Conservation (phyloP, 345 rosid genomes). For the Citrus inodora region DNA sequence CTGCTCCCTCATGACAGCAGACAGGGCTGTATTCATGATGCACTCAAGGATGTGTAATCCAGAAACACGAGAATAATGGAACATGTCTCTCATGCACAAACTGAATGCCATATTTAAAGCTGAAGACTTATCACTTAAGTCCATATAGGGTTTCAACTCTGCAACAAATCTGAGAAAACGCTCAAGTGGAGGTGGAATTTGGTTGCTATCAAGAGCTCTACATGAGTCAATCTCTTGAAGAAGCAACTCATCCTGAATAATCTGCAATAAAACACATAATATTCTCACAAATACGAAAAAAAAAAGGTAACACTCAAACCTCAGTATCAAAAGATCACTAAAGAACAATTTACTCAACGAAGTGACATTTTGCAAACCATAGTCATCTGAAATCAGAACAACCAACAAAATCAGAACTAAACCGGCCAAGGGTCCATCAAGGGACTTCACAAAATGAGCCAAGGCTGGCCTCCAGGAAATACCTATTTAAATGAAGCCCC, state of each 20-base stretch:
- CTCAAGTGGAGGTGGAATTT: constrained; percentile 64
- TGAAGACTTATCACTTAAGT: constrained; percentile 34
- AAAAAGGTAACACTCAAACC: background rate
- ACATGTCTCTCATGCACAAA: constrained; percentile 77
- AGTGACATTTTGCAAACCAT: background rate
- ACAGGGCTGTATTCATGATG: constrained; percentile 68
- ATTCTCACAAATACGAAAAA: constrained; percentile 2
- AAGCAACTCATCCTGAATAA: constrained; percentile 69
- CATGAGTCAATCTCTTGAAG: constrained; percentile 51
- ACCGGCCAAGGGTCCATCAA: background rate
- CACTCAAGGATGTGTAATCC: constrained; percentile 80
- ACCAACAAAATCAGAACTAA: background rate
- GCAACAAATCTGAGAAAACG: constrained; percentile 48
- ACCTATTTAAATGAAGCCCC: background rate
- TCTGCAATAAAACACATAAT: constrained; percentile 40
- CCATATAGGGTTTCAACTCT: constrained; percentile 38
- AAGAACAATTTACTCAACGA: background rate
- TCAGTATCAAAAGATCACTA: background rate
- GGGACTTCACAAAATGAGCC: background rate
- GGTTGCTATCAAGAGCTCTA: constrained; percentile 48
- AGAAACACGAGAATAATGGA: constrained; percentile 87
- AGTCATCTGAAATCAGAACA: background rate
- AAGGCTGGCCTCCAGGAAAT: background rate
- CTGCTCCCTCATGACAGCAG: constrained; percentile 62
- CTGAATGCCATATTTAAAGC: constrained; percentile 40